Percentiles rank a stretch among this genome's conserved stretches.
phyloP scores from a whole-genome alignment of 805 yeast genomes.

The Millerozyma miso region DNA sequence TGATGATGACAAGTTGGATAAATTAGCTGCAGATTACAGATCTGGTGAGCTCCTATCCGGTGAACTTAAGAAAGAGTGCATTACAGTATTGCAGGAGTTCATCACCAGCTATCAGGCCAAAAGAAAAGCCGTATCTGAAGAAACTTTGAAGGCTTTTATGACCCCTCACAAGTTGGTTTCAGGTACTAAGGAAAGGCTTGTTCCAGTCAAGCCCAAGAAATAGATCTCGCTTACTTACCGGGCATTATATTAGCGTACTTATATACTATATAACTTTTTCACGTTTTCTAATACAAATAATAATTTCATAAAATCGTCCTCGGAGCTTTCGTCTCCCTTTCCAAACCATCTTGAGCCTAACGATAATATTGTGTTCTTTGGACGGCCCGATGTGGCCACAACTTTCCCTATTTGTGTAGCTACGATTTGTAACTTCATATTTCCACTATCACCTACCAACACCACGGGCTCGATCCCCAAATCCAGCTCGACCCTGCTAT shows the following conservation, averaged over 20 bases:
- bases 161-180: constrained; percentile 75
- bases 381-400: constrained; percentile 20
- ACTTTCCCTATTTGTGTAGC: constrained; percentile 48
- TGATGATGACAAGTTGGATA: constrained; percentile 75
- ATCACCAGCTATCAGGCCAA: constrained; percentile 79
- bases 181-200: constrained; percentile 71
- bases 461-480: constrained; percentile 42
- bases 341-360: constrained; percentile 48
- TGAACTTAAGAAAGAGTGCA: constrained; percentile 87
- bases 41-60: constrained; percentile 85
- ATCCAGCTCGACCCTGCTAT: constrained; percentile 9
- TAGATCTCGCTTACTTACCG: constrained; percentile 5
- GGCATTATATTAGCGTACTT: background rate
- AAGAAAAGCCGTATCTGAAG: constrained; percentile 63
- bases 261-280: constrained; percentile 8
- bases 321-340: constrained; percentile 19
- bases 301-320: constrained; percentile 43
- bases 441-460: constrained; percentile 45
- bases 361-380: constrained; percentile 40
- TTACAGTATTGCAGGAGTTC: constrained; percentile 71
- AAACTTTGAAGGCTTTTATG: constrained; percentile 64
- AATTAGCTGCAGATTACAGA: constrained; percentile 61
- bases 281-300: constrained; percentile 38
- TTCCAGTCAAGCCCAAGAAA: constrained; percentile 57
- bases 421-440: constrained; percentile 44